A percentile compares a stretch with the other conserved stretches of the same genome.
Conservation (phyloP, 345 rosid genomes). For the Hibiscus tridactylites region DNA sequence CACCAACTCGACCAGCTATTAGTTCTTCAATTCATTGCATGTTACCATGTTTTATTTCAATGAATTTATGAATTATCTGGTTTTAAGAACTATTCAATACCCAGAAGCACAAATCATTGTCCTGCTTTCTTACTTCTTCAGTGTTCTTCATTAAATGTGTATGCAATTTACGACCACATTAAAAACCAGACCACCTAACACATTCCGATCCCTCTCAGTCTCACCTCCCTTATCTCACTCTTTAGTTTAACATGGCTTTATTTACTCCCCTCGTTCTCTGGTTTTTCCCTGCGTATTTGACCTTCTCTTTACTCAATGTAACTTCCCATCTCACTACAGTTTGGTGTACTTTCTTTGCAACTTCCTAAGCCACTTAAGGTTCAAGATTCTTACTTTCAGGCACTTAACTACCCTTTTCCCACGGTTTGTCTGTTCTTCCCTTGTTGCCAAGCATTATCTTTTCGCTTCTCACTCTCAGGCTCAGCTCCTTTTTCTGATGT, state of each 20-base stretch:
- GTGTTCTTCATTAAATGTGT: background rate
- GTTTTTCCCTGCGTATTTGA: background rate
- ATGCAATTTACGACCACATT: background rate
- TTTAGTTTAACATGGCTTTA: background rate
- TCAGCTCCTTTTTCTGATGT: background rate
- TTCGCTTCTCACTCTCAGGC: background rate
- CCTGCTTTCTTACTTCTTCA: background rate
- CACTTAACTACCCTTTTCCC: background rate
- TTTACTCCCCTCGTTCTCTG: background rate
- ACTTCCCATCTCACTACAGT: background rate
- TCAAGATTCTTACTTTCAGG: background rate
- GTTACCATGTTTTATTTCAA: background rate
- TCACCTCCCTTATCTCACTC: background rate
- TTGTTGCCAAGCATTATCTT: background rate
- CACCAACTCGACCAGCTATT: background rate
- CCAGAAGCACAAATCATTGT: background rate
- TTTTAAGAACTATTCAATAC: slow-evolving; percentile 4
- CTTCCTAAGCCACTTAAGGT: background rate
- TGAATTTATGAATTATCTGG: background rate
- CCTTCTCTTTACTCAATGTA: background rate
- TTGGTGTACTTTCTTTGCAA: background rate
- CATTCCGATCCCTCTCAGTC: background rate
- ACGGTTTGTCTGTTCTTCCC: background rate
- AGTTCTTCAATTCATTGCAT: slow-evolving; percentile 1
- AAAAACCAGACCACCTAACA: background rate